Conservation (phyloP, 805 yeast genomes). For the Priceomyces melissophilus region DNA sequence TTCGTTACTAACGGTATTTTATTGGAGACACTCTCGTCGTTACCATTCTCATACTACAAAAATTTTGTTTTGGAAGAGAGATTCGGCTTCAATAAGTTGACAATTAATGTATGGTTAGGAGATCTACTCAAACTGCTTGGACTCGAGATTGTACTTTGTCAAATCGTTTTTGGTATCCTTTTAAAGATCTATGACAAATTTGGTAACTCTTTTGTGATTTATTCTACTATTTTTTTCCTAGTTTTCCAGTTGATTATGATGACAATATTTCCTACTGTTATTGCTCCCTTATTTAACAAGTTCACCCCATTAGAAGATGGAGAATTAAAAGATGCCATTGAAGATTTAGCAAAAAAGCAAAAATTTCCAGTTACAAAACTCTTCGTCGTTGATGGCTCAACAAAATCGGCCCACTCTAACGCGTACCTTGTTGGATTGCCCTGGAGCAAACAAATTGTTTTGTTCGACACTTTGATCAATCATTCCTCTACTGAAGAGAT, state of each 20-base stretch:
- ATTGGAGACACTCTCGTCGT: constrained; percentile 48
- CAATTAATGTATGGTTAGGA: constrained; percentile 63
- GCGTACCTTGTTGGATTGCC: constrained; percentile 97
- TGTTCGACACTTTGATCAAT: constrained; percentile 86
- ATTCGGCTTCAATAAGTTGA: constrained; percentile 89
- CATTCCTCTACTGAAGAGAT: constrained; percentile 75
- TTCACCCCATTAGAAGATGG: constrained; percentile 89
- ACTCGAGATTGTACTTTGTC: constrained; percentile 57
- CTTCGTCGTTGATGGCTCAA: constrained; percentile 94
- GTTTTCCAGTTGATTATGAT: constrained; percentile 68
- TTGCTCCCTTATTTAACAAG: constrained; percentile 91
- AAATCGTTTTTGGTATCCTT: constrained; percentile 70
- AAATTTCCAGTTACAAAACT: constrained; percentile 84
- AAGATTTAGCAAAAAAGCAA: constrained; percentile 68
- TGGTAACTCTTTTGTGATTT: constrained; percentile 78
- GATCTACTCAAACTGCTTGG: constrained; percentile 64
- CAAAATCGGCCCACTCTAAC: constrained; percentile 92
- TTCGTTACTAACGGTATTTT: constrained; percentile 56
- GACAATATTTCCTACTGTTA: constrained; percentile 77
- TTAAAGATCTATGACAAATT: constrained; percentile 77
- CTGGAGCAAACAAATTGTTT: constrained; percentile 93
- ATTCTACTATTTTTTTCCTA: constrained; percentile 69
- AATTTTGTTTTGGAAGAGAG: constrained; percentile 89
- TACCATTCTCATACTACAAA: constrained; percentile 72
- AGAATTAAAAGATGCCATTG: constrained; percentile 77